These are phyloP conservation scores for Chlamydomonas incerta DNA, from an alignment of 139 green algal species.

Conservation along the genomic window DNA sequence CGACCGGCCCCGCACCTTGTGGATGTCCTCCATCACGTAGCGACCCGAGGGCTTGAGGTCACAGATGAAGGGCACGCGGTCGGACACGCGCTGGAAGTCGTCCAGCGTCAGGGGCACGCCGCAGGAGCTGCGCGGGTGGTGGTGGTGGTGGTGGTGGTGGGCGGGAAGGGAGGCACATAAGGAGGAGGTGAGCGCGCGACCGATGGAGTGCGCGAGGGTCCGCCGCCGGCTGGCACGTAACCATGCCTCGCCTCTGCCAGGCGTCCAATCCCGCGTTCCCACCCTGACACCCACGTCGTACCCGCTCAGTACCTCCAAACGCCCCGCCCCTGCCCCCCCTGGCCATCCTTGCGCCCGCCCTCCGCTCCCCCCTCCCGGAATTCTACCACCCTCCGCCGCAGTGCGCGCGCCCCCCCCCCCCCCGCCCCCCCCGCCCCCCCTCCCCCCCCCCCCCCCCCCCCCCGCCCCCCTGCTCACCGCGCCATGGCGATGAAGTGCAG, in stretches of 20 bases:
- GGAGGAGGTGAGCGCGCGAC: no score
- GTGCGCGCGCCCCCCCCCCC: no score
- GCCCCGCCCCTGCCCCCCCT: background rate
- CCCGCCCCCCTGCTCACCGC: constrained; percentile 31
- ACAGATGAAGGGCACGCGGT: constrained; percentile 94
- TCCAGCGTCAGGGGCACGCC: constrained; percentile 92
- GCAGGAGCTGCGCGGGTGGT: constrained; percentile 51
- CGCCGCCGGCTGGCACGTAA: no score
- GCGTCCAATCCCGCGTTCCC: background rate
- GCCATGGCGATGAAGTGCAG: constrained; percentile 93
- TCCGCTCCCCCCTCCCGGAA: no score
- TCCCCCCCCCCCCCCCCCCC: background rate
- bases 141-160: no score
- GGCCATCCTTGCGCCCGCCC: background rate
- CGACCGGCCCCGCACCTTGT: no score
- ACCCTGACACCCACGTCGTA: no score
- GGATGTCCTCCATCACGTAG: constrained; percentile 99
- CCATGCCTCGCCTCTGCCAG: no score
- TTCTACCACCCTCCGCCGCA: no score
- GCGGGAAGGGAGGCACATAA: no score
- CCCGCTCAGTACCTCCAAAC: background rate
- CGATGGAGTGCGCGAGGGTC: no score
- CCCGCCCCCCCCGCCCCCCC: background rate
- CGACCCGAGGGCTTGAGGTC: constrained; percentile 96
- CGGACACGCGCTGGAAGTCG: constrained; percentile 94